These are phyloP conservation scores for Centella asiatica DNA, from an alignment of 129 eudicot genomes.

Conservation along the genomic window DNA sequence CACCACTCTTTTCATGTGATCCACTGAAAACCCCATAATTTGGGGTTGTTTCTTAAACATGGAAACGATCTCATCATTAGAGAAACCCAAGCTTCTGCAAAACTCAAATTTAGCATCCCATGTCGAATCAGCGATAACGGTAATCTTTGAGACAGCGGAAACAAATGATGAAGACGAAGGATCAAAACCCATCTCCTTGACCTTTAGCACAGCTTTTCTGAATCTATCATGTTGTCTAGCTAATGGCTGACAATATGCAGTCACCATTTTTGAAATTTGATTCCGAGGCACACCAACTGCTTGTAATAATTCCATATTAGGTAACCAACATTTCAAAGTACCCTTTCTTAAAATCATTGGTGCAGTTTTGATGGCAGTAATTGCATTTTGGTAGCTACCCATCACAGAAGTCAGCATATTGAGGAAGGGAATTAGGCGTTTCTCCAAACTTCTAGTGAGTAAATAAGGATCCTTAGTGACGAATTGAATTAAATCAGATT, in stretches of 20 bases:
- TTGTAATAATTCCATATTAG: background rate
- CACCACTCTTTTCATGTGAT: slow-evolving; percentile 1
- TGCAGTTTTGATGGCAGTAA: background rate
- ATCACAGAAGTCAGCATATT: background rate
- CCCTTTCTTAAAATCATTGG: background rate
- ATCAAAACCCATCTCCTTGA: slow-evolving; percentile 8
- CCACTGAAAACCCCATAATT: background rate
- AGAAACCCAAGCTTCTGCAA: slow-evolving; percentile 18
- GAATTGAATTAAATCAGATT: background rate
- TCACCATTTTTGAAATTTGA: background rate
- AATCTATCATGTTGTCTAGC: background rate
- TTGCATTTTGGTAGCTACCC: background rate
- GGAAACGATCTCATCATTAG: background rate
- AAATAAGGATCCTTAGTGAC: background rate
- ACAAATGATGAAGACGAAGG: background rate
- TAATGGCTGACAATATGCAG: background rate
- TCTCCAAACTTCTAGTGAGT: background rate
- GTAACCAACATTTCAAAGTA: background rate
- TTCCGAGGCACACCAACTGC: background rate
- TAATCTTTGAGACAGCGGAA: background rate
- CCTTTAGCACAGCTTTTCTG: background rate
- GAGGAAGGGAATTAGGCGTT: background rate
- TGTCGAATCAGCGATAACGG: background rate
- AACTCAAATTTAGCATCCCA: slow-evolving; percentile 10
- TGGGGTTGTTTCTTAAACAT: slow-evolving; percentile 9